These are phyloP conservation scores for Candida tetrigidarum DNA, from an alignment of 1,139 yeast species.

Conservation along the genomic window DNA sequence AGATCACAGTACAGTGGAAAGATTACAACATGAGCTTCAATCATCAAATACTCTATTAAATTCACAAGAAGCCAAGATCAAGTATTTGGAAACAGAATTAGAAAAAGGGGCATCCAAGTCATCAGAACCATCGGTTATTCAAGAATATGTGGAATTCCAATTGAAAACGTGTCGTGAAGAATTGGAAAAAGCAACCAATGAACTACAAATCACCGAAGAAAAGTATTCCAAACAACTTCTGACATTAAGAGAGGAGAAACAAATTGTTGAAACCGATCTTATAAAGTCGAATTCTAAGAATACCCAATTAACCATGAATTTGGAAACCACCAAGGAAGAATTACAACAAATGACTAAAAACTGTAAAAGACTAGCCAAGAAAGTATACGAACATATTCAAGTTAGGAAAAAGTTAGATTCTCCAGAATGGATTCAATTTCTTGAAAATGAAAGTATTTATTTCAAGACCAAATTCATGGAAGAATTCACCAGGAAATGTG, in stretches of 20 bases:
- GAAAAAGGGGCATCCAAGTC: slow-evolving; percentile 4
- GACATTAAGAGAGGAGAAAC: slow-evolving; percentile 3
- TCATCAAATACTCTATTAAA: slow-evolving; percentile 3
- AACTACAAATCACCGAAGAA: slow-evolving; percentile 7
- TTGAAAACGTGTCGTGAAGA: slow-evolving; percentile 6
- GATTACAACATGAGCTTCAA: slow-evolving; percentile 7
- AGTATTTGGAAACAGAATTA: slow-evolving; percentile 6
- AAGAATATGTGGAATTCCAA: slow-evolving; percentile 10
- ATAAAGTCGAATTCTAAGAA: slow-evolving; percentile 8
- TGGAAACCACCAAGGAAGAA: slow-evolving; percentile 10
- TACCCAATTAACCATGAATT: slow-evolving; percentile 8
- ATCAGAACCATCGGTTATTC: slow-evolving; percentile 2
- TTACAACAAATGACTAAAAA: slow-evolving; percentile 12
- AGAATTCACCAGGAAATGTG: slow-evolving; percentile 43
- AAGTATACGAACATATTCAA: slow-evolving; percentile 9
- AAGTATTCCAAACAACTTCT: slow-evolving; percentile 2
- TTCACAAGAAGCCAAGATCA: slow-evolving; percentile 5
- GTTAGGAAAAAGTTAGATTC: slow-evolving; percentile 4
- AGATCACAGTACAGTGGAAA: not conserved
- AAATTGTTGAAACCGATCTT: slow-evolving; percentile 1
- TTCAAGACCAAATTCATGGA: slow-evolving; percentile 44
- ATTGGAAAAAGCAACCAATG: slow-evolving; percentile 5
- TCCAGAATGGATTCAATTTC: slow-evolving; percentile 9
- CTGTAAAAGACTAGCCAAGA: slow-evolving; percentile 12
- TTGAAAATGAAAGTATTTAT: slow-evolving; percentile 33